These are phyloP conservation scores for Marasmius fiardii DNA, from an alignment of 1,284 basidiomycete genomes.

Conservation along the genomic window DNA sequence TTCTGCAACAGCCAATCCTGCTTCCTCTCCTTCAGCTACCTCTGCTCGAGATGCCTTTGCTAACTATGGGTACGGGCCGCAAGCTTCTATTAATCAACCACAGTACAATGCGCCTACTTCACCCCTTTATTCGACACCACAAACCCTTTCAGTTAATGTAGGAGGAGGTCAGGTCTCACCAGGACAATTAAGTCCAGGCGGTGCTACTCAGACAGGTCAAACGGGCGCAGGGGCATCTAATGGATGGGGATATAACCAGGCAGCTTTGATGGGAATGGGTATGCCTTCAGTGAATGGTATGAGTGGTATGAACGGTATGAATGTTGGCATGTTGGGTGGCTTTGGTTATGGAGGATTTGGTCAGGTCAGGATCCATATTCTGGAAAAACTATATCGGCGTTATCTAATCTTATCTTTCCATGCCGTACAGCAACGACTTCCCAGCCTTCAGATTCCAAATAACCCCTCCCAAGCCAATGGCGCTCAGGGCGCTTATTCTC, in stretches of 20 bases:
- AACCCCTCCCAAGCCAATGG: conserved; percentile 36
- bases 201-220: conserved; percentile 35
- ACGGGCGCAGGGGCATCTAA: conserved; percentile 35
- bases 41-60: conserved; percentile 66
- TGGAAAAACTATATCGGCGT: conserved; percentile 60
- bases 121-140: conserved; percentile 68
- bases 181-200: conserved; percentile 68
- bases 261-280: conserved; percentile 73
- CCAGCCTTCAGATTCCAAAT: conserved; percentile 58
- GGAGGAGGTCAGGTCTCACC: conserved; percentile 38
- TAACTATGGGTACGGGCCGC: conserved; percentile 80
- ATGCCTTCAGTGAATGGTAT: conserved; percentile 54
- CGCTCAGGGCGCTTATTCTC: neutral
- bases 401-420: neutral
- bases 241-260: conserved; percentile 52
- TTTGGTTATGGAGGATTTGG: conserved; percentile 73
- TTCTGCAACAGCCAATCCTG: conserved; percentile 32
- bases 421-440: conserved; percentile 58
- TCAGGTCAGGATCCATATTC: conserved; percentile 41
- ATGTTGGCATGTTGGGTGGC: conserved; percentile 45
- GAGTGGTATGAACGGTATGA: conserved; percentile 37
- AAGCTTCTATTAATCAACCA: conserved; percentile 57
- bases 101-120: conserved; percentile 44
- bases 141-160: conserved; percentile 61
- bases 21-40: conserved; percentile 23